A percentile compares a stretch with the other conserved stretches of the same genome.
These are phyloP conservation scores for Phialophora tarda DNA, from an alignment of 2,329 filamentous ascomycete species.

Conservation along the genomic window DNA sequence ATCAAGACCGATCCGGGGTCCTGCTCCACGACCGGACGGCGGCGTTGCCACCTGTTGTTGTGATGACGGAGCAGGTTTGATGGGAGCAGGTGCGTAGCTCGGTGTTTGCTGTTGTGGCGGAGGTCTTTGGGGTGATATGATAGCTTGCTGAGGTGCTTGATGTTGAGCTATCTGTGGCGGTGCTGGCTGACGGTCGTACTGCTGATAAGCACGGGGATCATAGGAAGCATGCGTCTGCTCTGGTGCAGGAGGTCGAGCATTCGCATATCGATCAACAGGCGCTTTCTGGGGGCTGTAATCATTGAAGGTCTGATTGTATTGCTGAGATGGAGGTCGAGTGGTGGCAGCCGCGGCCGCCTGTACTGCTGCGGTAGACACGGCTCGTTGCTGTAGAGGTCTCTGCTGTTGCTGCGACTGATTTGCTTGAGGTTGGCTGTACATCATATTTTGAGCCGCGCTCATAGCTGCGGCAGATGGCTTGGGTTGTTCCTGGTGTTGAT, in stretches of 20 bases:
- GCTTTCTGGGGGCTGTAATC: constrained; percentile 47
- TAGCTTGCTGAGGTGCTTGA: constrained; percentile 39
- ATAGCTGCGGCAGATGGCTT: constrained; percentile 46
- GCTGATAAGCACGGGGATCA: constrained; percentile 51
- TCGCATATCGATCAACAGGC: constrained; percentile 44
- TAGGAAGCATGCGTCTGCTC: constrained; percentile 52
- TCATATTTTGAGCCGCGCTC: constrained; percentile 38
- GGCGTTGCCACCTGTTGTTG: constrained; percentile 40
- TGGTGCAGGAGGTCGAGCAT: constrained; percentile 43
- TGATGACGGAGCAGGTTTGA: constrained; percentile 44
- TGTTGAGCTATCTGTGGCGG: constrained; percentile 42
- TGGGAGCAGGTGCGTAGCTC: constrained; percentile 52
- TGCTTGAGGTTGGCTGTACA: constrained; percentile 46
- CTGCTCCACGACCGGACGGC: constrained; percentile 45
- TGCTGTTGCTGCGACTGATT: constrained; percentile 50
- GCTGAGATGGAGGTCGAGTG: constrained; percentile 50
- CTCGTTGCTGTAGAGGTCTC: constrained; percentile 42
- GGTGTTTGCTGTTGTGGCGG: constrained; percentile 45
- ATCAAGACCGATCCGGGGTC: constrained; percentile 81
- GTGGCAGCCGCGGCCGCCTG: constrained; percentile 55
- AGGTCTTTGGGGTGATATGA: constrained; percentile 38
- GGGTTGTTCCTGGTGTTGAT: constrained; percentile 44
- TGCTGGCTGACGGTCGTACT: constrained; percentile 41
- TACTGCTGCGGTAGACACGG: constrained; percentile 57
- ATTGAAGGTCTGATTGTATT: constrained; percentile 54